phyloP scores from a whole-genome alignment of 2,329 filamentous ascomycete species.

The Cordyceps farinosa region DNA sequence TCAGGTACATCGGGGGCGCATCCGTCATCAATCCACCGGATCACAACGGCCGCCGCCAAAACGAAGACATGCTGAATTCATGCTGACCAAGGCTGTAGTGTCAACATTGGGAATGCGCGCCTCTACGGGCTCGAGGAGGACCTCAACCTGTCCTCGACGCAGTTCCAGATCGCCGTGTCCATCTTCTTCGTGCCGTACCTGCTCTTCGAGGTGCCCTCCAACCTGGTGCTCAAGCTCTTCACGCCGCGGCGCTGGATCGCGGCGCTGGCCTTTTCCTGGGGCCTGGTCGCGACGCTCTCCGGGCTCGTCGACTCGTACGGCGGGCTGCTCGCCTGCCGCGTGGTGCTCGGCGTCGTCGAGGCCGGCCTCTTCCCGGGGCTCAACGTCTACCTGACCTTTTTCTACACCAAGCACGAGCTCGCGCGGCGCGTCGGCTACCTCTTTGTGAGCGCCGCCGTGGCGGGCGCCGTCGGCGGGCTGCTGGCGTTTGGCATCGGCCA shows the following conservation, averaged over 20 bases:
- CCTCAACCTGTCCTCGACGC: slow-evolving; percentile 54
- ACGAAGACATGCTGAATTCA: neutral
- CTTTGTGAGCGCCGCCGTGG: slow-evolving; percentile 66
- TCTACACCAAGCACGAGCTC: slow-evolving; percentile 71
- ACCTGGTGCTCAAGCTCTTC: slow-evolving; percentile 60
- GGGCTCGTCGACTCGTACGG: slow-evolving; percentile 65
- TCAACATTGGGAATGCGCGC: slow-evolving; percentile 71
- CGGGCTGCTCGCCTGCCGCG: slow-evolving; percentile 62
- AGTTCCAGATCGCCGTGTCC: slow-evolving; percentile 67
- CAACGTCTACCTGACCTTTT: slow-evolving; percentile 68
- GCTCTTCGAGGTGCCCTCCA: slow-evolving; percentile 61
- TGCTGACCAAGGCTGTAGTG: slow-evolving; percentile 33
- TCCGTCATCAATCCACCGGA: too few species aligned
- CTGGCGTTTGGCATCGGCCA: slow-evolving; percentile 71
- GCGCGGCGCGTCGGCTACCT: slow-evolving; percentile 70
- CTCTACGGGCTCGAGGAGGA: slow-evolving; percentile 64
- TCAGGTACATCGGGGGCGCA: too few species aligned
- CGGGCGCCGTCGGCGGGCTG: slow-evolving; percentile 68
- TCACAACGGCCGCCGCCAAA: too few species aligned
- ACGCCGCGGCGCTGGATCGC: slow-evolving; percentile 61
- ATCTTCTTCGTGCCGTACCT: slow-evolving; percentile 66
- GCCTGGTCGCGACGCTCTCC: slow-evolving; percentile 64
- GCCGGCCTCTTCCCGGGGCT: slow-evolving; percentile 68
- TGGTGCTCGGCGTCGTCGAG: slow-evolving; percentile 66
- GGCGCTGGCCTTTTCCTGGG: slow-evolving; percentile 63